A percentile compares a stretch with the other conserved stretches of the same genome.
Conservation (phyloP, 1,139 yeast species). For the Blastobotrys petasosporus region DNA sequence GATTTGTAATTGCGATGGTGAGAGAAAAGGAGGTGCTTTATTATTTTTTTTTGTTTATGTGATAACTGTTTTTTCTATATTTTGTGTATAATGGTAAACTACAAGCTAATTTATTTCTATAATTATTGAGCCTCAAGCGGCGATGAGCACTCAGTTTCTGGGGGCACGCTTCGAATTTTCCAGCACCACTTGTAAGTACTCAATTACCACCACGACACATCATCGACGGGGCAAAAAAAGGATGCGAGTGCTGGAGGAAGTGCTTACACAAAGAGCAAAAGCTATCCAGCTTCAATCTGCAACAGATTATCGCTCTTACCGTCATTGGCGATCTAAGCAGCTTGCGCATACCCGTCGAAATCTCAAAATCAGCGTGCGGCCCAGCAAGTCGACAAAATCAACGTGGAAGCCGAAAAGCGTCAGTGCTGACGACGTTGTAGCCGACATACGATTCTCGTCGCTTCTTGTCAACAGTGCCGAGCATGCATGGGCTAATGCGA, state of each 20-base stretch:
- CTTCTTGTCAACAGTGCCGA: constrained; percentile 55
- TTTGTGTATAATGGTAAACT: not conserved
- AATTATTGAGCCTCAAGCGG: no score
- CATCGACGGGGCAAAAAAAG: constrained; percentile 9
- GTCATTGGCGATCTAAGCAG: constrained; percentile 34
- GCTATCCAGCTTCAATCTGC: constrained; percentile 39
- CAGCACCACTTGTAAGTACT: not conserved
- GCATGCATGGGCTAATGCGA: constrained; percentile 61
- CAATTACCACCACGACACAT: not conserved
- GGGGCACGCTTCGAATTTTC: not conserved
- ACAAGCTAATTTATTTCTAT: not conserved
- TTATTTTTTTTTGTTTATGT: not conserved
- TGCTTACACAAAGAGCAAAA: constrained; percentile 30
- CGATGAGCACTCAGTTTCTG: not conserved
- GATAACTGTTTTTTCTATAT: not conserved
- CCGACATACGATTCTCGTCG: constrained; percentile 44
- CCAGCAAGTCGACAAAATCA: constrained; percentile 36
- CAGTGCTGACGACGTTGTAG: constrained; percentile 41
- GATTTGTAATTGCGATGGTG: not conserved
- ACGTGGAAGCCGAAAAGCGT: constrained; percentile 35
- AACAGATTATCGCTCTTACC: constrained; percentile 32
- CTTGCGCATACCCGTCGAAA: constrained; percentile 53
- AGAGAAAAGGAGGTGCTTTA: not conserved
- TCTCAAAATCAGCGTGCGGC: constrained; percentile 49
- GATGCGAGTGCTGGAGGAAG: constrained; percentile 26